Evolutionary conservation across 2,329 filamentous ascomycete genomes (phyloP), one percentile per base, ranked within the genome.

Genomic region (Xylariales sp.): DNA sequence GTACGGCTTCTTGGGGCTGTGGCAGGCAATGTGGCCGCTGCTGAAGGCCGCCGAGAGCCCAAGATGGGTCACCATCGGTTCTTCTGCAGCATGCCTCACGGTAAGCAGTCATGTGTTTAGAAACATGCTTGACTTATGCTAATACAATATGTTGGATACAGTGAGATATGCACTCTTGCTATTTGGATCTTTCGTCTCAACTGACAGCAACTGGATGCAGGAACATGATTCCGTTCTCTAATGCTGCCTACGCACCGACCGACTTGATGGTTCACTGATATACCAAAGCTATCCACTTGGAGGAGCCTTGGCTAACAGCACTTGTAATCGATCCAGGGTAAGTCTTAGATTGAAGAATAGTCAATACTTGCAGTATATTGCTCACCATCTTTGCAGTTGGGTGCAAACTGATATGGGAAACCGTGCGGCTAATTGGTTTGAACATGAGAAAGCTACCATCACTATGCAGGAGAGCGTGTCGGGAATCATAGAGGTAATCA

Each of bases 381-480:
- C n/a, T n/a, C n/a, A n/a, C n/a, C n/a, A n/a, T n/a, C n/a, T n/a
- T n/a, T n/a, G n/a, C n/a, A n/a, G n/a, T 39, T 53, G 60, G 48
- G 60, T 67, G 0, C 55, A 63, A 42, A 68, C 63, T 0, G 58
- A 57, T 12, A 61, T 65, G 48, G 64, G 65, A 1, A 58, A 60
- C 39, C 42, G 40, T 1, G 61, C 54, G 23, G 63, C 66, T 1
- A 43, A 52, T 32, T 33, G 28, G 0, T 33, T 56, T 8, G 62
- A 62, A 0, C 32, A 63, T 3, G 38, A 50, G 2, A 41, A 56
- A 28, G 63, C 66, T 0, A 55, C 60, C 3, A 45, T 61, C 28
- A 52, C 47, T 6, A 19, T 69, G 6, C 55, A 66, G 7, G 49
- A 63, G 11, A 61, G 56, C 29, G 55, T 59, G 5, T 40, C 47